Evolutionary conservation across 164 flowering plant genomes (phyloP), one percentile per base, ranked within the genome.

Genomic region (Liriodendron chinense): DNA sequence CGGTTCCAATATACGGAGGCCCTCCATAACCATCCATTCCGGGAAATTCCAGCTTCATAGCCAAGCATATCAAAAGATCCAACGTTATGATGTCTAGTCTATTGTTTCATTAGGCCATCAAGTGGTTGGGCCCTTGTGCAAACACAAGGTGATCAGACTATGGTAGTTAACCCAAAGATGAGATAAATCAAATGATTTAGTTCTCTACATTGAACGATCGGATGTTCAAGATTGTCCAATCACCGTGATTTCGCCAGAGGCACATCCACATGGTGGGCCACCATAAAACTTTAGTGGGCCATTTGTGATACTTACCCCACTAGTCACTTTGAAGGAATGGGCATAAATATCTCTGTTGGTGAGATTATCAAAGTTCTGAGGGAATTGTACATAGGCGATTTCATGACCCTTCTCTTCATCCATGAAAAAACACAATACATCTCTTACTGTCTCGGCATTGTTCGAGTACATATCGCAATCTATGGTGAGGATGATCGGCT

Each of bases 381-480:
- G 84, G 50, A 59, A 79, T 47, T 83, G 84, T 34, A 82, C 82
- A 61, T 57, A 84, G 1, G 80, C 85, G 67, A 82, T 72, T 8
- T 84, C 77, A 65, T 70, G 69, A 5, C 83, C 80, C 47, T 78
- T 69, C 14, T 78, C 75, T 74, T 84, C 82, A 73, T 82, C 83
- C 82, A 82, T 78, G 69, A 82, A 75, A 48, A 84, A 82, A 49
- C 83, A 82, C 20, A 82, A 47, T 22, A 78, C 80, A 47, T 84
- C 84, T 74, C 77, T 82, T 21, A 82, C 62, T 28, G 80, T 21
- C 20, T 76, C 72, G 2, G 86, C 77, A 75, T 84, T 64, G 72
- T 78, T 84, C 1, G 86, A 79, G 63, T 79, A 81, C 86, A 84
- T 81, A 64, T 84, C 86, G 20, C 84, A 84, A 73, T 84, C 86